A percentile compares a stretch with the other conserved stretches of the same genome.
phyloP scores from a whole-genome alignment of 2,329 filamentous ascomycete species.

The Neopestalotiopsis rosae region DNA sequence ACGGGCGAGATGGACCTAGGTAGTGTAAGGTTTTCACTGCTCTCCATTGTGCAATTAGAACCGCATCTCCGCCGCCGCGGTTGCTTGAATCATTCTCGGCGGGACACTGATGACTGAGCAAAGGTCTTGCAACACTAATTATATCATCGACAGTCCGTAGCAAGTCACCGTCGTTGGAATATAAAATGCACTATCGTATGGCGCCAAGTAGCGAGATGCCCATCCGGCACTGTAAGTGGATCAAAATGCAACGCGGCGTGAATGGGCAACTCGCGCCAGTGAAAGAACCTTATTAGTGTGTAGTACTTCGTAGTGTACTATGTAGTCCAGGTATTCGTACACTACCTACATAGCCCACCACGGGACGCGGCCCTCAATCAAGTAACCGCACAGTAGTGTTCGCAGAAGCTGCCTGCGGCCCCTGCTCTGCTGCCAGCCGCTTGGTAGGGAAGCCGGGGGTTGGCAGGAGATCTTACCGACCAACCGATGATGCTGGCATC shows the following conservation, averaged over 20 bases:
- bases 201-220: not conserved
- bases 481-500: not conserved
- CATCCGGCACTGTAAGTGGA: not conserved
- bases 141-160: not conserved
- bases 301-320: too few species aligned
- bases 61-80: not conserved
- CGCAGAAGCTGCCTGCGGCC: not conserved
- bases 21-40: not conserved
- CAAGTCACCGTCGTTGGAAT: not conserved
- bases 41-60: not conserved
- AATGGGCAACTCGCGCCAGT: not conserved
- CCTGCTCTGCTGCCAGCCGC: too few species aligned
- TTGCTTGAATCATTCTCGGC: slow-evolving; percentile 2
- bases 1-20: not conserved
- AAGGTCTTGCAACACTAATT: not conserved
- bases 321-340: too few species aligned
- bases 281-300: too few species aligned
- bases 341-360: too few species aligned
- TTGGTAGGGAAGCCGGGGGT: not conserved
- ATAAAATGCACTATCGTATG: not conserved
- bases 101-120: not conserved
- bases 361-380: too few species aligned
- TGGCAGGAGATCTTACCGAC: not conserved
- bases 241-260: not conserved
- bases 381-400: not conserved